Evolutionary conservation across 768 basidiomycete species (phyloP).

Genomic region (Trametes punicea): DNA sequence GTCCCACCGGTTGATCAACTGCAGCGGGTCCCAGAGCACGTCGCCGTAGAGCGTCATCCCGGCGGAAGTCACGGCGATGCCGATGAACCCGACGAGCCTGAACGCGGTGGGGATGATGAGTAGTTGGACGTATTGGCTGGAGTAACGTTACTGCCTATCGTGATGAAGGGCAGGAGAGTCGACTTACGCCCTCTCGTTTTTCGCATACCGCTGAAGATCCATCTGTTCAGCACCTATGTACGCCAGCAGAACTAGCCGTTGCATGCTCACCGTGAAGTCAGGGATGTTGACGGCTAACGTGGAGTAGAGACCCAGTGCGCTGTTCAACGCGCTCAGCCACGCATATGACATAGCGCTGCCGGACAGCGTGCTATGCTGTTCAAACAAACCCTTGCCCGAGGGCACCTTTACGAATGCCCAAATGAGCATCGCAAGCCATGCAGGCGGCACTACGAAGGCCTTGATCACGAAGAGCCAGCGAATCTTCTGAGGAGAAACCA

Average conservation of each 20-base stretch:
- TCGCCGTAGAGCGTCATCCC: constrained; percentile 68
- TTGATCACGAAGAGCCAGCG: constrained; percentile 75
- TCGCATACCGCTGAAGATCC: constrained; percentile 61
- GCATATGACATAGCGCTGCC: constrained; percentile 67
- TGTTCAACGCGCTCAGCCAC: constrained; percentile 75
- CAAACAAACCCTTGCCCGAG: constrained; percentile 51
- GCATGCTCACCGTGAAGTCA: constrained; percentile 59
- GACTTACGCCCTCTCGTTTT: constrained; percentile 56
- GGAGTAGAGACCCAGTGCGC: constrained; percentile 70
- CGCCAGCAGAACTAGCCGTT: neutral
- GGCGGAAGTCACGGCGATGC: constrained; percentile 78
- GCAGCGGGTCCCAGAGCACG: constrained; percentile 70
- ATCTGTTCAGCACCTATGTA: neutral
- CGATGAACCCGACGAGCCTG: constrained; percentile 73
- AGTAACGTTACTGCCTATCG: neutral
- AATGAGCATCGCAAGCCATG: constrained; percentile 60
- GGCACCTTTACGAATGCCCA: constrained; percentile 76
- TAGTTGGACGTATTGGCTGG: constrained; percentile 70
- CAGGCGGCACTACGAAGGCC: constrained; percentile 40
- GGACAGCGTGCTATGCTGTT: constrained; percentile 45
- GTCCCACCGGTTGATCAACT: constrained; percentile 76
- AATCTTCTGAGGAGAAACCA: constrained; percentile 75
- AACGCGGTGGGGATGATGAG: constrained; percentile 75
- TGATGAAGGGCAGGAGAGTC: neutral
- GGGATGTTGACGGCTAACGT: constrained; percentile 79